phyloP scores from a whole-genome alignment of 225 moss, liverwort and hornwort species.

The Polytrichum formosum region DNA sequence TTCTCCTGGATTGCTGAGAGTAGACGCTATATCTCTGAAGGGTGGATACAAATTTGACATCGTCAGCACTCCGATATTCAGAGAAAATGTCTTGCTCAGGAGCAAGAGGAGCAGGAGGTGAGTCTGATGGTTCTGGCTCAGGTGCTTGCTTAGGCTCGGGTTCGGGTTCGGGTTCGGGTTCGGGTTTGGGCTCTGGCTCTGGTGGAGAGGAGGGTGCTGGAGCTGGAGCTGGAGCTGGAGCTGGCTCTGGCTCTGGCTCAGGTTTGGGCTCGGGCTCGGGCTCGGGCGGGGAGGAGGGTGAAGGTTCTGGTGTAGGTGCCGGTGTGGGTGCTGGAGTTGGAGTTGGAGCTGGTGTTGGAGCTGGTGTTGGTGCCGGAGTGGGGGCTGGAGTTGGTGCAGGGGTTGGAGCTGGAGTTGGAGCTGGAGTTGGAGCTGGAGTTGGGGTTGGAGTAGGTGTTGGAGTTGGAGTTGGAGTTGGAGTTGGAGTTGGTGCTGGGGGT shows the following conservation, averaged over 20 bases:
- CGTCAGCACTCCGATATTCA: constrained; percentile 6
- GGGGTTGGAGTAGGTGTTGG: constrained; percentile 18
- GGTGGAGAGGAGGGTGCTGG: constrained; percentile 29
- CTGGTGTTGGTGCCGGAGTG: constrained; percentile 10
- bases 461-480: constrained; percentile 28
- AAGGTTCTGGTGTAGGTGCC: constrained; percentile 9
- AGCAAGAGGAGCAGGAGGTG: constrained; percentile 31
- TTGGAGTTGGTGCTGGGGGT: constrained; percentile 21
- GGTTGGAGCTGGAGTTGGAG: constrained; percentile 10
- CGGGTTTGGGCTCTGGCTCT: constrained; percentile 1
- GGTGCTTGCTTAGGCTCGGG: not conserved
- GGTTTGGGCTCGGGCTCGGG: constrained; percentile 24
- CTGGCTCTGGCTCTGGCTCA: constrained; percentile 29
- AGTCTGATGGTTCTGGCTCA: constrained; percentile 3
- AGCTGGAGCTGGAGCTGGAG: constrained; percentile 30
- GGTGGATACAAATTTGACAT: constrained; percentile 9
- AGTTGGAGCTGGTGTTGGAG: constrained; percentile 29
- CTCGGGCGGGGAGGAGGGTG: constrained; percentile 14
- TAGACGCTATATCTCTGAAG: constrained; percentile 20
- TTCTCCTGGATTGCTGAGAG: constrained; percentile 32
- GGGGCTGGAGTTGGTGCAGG: constrained; percentile 10
- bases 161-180: not conserved
- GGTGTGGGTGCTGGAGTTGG: constrained; percentile 20
- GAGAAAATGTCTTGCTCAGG: constrained; percentile 20
- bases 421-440: constrained; percentile 15